Percentiles rank a stretch among this genome's conserved stretches.
phyloP scores from a whole-genome alignment of 805 yeast species.

The Candida wancherniae region DNA sequence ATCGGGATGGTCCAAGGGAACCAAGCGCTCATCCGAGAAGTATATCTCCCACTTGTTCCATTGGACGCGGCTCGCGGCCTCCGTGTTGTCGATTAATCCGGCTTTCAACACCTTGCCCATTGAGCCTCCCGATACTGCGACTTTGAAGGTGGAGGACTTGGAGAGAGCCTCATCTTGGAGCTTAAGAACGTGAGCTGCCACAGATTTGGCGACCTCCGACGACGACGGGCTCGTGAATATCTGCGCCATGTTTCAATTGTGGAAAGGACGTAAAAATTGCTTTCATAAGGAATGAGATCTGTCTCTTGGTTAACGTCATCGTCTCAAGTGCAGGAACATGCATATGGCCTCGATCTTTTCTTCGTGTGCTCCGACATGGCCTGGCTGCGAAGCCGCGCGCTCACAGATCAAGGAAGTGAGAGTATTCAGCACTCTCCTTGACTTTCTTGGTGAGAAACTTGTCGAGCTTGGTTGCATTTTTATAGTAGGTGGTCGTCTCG shows the following conservation, averaged over 20 bases:
- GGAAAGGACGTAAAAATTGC: too few species aligned
- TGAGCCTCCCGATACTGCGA: constrained; percentile 92
- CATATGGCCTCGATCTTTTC: too few species aligned
- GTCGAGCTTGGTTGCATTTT: constrained; percentile 91
- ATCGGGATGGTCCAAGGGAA: constrained; percentile 74
- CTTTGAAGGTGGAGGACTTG: constrained; percentile 45
- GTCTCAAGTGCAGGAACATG: too few species aligned
- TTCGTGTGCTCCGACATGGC: too few species aligned
- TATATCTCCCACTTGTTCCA: constrained; percentile 79
- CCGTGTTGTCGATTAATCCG: constrained; percentile 59
- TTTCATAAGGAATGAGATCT: too few species aligned
- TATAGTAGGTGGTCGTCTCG: constrained; percentile 90
- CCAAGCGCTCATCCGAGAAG: constrained; percentile 89
- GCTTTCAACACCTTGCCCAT: constrained; percentile 66
- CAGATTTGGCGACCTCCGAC: constrained; percentile 56
- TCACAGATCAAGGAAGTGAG: constrained; percentile 60
- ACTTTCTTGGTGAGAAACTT: constrained; percentile 79
- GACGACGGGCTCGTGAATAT: constrained; percentile 51
- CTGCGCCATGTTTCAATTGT: constrained; percentile 10
- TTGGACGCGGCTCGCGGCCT: constrained; percentile 40
- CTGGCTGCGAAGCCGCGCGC: neutral
- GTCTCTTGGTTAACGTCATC: too few species aligned
- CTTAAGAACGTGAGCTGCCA: constrained; percentile 58
- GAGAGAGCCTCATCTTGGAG: constrained; percentile 60
- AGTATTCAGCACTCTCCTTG: constrained; percentile 87